A percentile compares a stretch with the other conserved stretches of the same genome.
Conservation (phyloP, 2,329 filamentous ascomycete genomes). For the Cercospora janseana region DNA sequence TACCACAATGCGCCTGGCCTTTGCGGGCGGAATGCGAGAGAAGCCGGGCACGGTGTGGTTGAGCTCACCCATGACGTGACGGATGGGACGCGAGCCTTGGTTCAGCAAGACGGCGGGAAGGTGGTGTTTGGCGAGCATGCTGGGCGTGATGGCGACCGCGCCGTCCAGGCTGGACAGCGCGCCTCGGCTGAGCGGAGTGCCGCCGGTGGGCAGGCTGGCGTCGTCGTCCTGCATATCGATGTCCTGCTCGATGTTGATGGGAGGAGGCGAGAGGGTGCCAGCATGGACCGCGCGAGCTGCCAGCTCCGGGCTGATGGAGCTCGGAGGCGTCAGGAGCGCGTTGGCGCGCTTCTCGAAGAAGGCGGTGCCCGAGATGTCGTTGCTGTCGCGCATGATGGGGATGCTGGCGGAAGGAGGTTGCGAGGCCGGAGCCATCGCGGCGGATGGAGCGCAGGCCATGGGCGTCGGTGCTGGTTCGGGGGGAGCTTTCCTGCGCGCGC, state of each 20-base stretch:
- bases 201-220: conserved; percentile 34
- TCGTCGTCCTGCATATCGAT: conserved; percentile 66
- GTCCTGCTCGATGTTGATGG: conserved; percentile 71
- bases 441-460: conserved; percentile 36
- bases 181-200: conserved; percentile 48
- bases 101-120: conserved; percentile 85
- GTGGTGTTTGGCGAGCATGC: conserved; percentile 83
- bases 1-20: conserved; percentile 89
- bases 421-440: conserved; percentile 38
- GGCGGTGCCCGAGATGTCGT: conserved; percentile 30
- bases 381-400: conserved; percentile 29
- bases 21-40: conserved; percentile 80
- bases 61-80: conserved; percentile 91
- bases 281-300: conserved; percentile 76
- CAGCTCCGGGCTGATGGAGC: conserved; percentile 87
- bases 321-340: conserved; percentile 83
- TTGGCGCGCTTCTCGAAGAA: conserved; percentile 33
- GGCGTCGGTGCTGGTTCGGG: conserved; percentile 22
- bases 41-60: conserved; percentile 93
- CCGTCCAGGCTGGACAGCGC: conserved; percentile 63
- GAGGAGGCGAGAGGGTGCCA: conserved; percentile 43
- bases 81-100: conserved; percentile 88
- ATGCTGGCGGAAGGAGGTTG: conserved; percentile 34
- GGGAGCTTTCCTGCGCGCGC: conserved; percentile 37
- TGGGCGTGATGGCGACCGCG: conserved; percentile 77